Conservation (phyloP, 2,329 filamentous ascomycete genomes). For the Trichoderma aggressivum region DNA sequence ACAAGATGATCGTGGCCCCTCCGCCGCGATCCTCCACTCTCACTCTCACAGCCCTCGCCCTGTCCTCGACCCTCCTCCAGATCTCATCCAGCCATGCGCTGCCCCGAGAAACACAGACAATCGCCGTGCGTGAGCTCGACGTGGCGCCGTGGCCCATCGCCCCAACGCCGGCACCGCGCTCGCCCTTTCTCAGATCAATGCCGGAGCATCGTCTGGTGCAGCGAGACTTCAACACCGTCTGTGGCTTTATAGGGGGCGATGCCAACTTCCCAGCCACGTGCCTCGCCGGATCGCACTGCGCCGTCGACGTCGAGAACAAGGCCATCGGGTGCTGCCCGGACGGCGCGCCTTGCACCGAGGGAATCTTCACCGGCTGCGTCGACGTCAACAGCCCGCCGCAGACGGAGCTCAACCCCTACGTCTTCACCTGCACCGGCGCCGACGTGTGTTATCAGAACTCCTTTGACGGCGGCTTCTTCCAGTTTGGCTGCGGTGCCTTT, state of each 20-base stretch:
- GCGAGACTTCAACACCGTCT: conserved; percentile 52
- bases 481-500: conserved; percentile 54
- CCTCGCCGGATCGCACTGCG: conserved; percentile 56
- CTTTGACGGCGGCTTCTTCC: conserved; percentile 53
- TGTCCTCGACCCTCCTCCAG: conserved; percentile 26
- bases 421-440: conserved; percentile 52
- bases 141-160: conserved; percentile 38
- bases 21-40: conserved; percentile 9
- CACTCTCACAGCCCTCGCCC: conserved; percentile 10
- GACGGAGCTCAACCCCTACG: conserved; percentile 52
- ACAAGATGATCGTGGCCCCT: conserved; percentile 16
- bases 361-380: conserved; percentile 57
- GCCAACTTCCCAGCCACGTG: conserved; percentile 54
- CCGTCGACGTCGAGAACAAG: conserved; percentile 46
- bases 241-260: conserved; percentile 55
- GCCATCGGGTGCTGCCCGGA: conserved; percentile 58
- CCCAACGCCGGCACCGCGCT: conserved; percentile 39
- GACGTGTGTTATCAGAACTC: conserved; percentile 54
- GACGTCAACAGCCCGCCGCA: conserved; percentile 49
- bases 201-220: conserved; percentile 15
- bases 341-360: conserved; percentile 47
- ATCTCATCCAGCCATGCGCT: conserved; percentile 37
- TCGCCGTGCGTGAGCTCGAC: conserved; percentile 38
- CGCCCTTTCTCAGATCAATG: conserved; percentile 30
- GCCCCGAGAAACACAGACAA: conserved; percentile 40